Base-by-base conservation (phyloP, 164 flowering plant genomes). In the Sextonia rubra region DNA sequence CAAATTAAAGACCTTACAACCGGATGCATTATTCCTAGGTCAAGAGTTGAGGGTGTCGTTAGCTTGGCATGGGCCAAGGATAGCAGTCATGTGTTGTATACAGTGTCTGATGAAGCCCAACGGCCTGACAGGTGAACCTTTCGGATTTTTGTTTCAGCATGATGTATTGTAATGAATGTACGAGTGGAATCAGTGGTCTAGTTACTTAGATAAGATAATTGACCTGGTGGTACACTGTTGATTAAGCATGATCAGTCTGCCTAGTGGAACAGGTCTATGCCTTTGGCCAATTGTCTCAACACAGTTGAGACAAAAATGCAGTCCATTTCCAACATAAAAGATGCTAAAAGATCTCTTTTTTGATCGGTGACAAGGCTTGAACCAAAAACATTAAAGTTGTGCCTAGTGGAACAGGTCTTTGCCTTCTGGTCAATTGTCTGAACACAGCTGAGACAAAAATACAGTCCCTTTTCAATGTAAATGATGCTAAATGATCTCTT, bases 31-130 rank as follows among this genome's bases (percentile, higher is more conserved):
- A 75, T 87, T 73, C 84, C 87, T 47, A 79, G 78, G 14, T 70
- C 77, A 52, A 73, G 78, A 63, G 85, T 79, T 52, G 84, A 87
- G 71, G 89, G 90, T 18, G 96, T 92, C 80, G 92, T 91, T 71
- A 95, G 94, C 83, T 77, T 95, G 86, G 99, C 92, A 71, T 95
- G 99, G 99, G 94, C 91, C 60, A 81, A 80, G 75, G 90, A 92
- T 75, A 68, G 92, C 71, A 76, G 69, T 65, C 82, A 81, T 52
- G 73, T 95, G 77, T 87, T 92, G 71, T 91, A 91, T 69, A 95
- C 98, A 1, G 69, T 84, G 26, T 81, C 83, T 47, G 94, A 95
- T 79, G 88, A 88, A 66, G 89, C 84, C 69, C 96, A 87, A 69
- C 79, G 98, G 27, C 99, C 97, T 77, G 80, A 79, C 89, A 88